Evolutionary conservation across 768 basidiomycete species (phyloP).

Genomic region (Antrodiella citrinella): DNA sequence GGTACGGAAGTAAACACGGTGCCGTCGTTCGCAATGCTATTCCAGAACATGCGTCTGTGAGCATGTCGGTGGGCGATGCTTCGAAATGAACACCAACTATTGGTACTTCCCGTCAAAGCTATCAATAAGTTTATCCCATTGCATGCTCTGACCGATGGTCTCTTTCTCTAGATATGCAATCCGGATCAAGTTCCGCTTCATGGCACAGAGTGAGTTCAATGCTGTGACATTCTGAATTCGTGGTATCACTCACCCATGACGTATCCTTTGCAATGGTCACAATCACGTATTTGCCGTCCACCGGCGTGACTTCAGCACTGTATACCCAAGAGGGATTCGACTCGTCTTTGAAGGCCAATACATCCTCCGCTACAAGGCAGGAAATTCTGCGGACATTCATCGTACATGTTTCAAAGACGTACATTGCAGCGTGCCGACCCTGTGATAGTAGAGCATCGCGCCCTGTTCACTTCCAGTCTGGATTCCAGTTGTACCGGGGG

Average conservation of each 20-base stretch:
- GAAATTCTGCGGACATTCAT: too few relatives aligned
- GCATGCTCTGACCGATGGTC: conserved; percentile 53
- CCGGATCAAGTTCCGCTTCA: conserved; percentile 71
- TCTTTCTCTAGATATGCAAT: conserved; percentile 55
- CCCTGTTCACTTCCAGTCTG: conserved; percentile 56
- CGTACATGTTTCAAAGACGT: too few relatives aligned
- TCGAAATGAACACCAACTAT: conserved; percentile 46
- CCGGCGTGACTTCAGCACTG: conserved; percentile 42
- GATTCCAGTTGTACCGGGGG: conserved; percentile 45
- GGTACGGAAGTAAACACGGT: conserved; percentile 56
- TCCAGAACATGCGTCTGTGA: too few relatives aligned
- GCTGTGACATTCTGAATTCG: background rate
- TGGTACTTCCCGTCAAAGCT: conserved; percentile 61
- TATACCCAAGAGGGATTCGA: conserved; percentile 63
- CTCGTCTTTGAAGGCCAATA: conserved; percentile 57
- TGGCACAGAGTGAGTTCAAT: background rate
- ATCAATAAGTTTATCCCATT: conserved; percentile 65
- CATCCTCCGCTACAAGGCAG: conserved; percentile 46
- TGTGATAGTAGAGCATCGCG: conserved; percentile 73
- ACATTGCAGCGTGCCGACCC: conserved; percentile 64
- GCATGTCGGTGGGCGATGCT: background rate
- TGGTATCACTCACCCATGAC: conserved; percentile 38
- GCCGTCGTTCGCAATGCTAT: conserved; percentile 61
- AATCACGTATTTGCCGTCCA: conserved; percentile 57
- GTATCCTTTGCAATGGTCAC: conserved; percentile 53